Percentiles rank a stretch among this genome's conserved stretches.
Conservation (phyloP, 257 asterid species). For the Solanum etuberosum region DNA sequence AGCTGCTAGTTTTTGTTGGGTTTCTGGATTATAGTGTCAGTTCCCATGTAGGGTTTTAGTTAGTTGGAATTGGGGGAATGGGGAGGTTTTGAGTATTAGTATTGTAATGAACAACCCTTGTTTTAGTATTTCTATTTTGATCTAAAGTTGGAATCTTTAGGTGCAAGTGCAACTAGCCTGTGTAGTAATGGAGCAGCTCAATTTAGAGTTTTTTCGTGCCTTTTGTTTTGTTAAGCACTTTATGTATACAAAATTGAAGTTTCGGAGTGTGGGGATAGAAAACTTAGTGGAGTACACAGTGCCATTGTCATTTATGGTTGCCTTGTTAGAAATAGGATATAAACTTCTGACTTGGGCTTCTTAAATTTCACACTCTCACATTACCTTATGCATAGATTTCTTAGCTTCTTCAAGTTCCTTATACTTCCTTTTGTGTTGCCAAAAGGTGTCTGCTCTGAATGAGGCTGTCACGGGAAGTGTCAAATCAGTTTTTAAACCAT, state of each 20-base stretch:
- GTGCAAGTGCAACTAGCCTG: neutral
- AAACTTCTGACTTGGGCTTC: neutral
- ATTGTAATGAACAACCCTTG: neutral
- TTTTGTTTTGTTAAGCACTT: neutral
- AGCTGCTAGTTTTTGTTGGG: neutral
- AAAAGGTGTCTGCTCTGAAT: conserved; percentile 80
- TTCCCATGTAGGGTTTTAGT: neutral
- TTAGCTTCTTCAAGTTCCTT: neutral
- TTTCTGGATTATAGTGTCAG: neutral
- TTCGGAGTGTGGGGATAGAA: neutral
- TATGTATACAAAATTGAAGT: neutral
- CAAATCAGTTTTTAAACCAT: conserved; percentile 76
- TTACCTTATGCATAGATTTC: neutral
- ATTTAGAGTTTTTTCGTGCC: neutral
- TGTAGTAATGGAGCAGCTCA: neutral
- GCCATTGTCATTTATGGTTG: neutral
- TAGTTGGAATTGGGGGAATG: neutral
- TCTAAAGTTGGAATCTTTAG: neutral
- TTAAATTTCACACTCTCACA: neutral
- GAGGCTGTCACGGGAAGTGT: conserved; percentile 89
- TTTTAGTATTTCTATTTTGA: neutral
- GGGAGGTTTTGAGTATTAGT: neutral
- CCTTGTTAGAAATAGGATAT: neutral
- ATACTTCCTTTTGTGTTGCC: neutral
- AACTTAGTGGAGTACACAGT: neutral